Base-by-base conservation (phyloP, 495 filamentous ascomycete genomes). In the Lophiostoma macrostomum region DNA sequence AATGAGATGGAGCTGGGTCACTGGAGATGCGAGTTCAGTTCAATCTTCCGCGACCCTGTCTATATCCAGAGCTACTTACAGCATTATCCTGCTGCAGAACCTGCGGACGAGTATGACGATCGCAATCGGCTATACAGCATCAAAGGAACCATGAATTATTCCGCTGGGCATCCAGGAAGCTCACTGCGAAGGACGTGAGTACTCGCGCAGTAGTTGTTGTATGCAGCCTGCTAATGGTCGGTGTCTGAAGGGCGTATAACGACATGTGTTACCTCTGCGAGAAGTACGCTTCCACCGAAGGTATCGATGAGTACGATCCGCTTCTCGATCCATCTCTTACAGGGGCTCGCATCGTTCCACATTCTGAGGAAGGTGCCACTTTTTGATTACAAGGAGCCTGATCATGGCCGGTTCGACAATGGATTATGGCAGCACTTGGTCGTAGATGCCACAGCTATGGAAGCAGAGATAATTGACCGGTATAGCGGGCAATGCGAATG, bases 211-310 rank as follows among this genome's bases (percentile, higher is more conserved):
- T n/a, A 37, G 11, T 25, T 31, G 23, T 51, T 1, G 34, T 8
- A 35, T 34, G 13, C n/a, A n/a, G n/a, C n/a, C n/a, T n/a, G n/a
- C n/a, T n/a, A n/a, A n/a, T n/a, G n/a, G n/a, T n/a, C n/a, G n/a
- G n/a, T n/a, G n/a, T n/a, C n/a, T 19, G 20, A 25, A 70, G 67
- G 53, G 64, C 60, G 12, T 72, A 71, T 37, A 72, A 71, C 38
- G 65, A 71, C 40, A 72, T 72, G 65, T 59, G 63, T 5, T 72
- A 61, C 40, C 58, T 72, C 14, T 67, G 65, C 44, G 69, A 72
- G 42, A 69, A 65, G 39, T 72, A 72, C 36, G 67, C 45, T 22
- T 68, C 69, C 5, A 48, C 63, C 16, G 61, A 57, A 7, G 46
- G 35, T 31, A 53, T 70, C 6, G 66, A 56, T 22, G 65, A 49